A percentile compares a stretch with the other conserved stretches of the same genome.
Evolutionary conservation across 2,329 filamentous ascomycete species (phyloP).

Genomic region (Penicillium sp.): DNA sequence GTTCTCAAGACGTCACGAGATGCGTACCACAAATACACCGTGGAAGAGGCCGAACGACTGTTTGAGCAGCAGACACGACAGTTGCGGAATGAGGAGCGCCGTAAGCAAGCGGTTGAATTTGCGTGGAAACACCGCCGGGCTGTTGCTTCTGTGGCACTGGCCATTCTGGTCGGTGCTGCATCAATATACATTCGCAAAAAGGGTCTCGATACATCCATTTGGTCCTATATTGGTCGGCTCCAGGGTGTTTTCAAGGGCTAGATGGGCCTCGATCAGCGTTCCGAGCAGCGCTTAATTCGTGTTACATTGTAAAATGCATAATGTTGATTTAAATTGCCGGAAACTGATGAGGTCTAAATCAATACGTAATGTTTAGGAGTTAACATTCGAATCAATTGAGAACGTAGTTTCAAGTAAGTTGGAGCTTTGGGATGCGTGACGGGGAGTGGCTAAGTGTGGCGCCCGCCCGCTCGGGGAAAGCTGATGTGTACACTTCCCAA

Average conservation of each 20-base stretch:
- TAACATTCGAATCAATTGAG: neutral
- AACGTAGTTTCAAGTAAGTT: neutral
- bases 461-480: conserved; percentile 22
- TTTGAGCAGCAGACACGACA: conserved; percentile 72
- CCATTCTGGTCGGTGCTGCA: conserved; percentile 65
- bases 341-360: neutral
- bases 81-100: conserved; percentile 63
- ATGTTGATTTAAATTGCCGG: neutral
- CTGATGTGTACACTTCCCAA: conserved; percentile 37
- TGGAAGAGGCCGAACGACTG: conserved; percentile 64
- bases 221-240: conserved; percentile 33
- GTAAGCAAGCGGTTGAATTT: conserved; percentile 50
- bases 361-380: neutral
- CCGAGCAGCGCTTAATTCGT: neutral
- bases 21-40: conserved; percentile 54
- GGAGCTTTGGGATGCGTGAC: neutral
- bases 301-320: conserved; percentile 2
- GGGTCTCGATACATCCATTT: conserved; percentile 36
- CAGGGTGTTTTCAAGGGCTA: conserved; percentile 24
- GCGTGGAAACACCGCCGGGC: conserved; percentile 67
- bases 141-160: conserved; percentile 59
- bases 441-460: conserved; percentile 33
- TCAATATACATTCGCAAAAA: conserved; percentile 64
- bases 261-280: conserved; percentile 2
- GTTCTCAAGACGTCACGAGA: conserved; percentile 78